phyloP scores from a whole-genome alignment of 2,329 filamentous ascomycete genomes.

The Plenodomus biglobosus region DNA sequence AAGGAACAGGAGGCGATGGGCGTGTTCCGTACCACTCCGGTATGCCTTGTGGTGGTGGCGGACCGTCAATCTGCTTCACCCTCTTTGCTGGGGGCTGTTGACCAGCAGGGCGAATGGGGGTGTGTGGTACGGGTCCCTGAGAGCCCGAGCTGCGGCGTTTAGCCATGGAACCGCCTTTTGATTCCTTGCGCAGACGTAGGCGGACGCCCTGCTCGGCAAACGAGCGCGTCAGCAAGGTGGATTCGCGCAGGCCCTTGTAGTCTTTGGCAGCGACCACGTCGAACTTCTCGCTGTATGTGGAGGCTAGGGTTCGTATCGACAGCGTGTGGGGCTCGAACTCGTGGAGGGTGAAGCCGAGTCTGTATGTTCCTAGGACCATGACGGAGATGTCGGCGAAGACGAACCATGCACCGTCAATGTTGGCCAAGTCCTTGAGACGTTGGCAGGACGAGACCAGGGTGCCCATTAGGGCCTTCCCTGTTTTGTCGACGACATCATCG shows the following conservation, averaged over 20 bases:
- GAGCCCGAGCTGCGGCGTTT: background rate
- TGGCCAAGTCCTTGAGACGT: slow-evolving; percentile 75
- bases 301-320: slow-evolving; percentile 48
- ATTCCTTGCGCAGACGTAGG: slow-evolving; percentile 79
- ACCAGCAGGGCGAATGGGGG: background rate
- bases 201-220: slow-evolving; percentile 88
- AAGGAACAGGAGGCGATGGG: too few relatives aligned
- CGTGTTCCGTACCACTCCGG: too few relatives aligned
- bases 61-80: too few relatives aligned
- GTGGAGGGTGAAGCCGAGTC: slow-evolving; percentile 76
- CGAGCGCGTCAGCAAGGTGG: slow-evolving; percentile 75
- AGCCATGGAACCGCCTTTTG: slow-evolving; percentile 48
- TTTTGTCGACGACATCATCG: slow-evolving; percentile 50
- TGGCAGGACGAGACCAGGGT: slow-evolving; percentile 80
- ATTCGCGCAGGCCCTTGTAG: slow-evolving; percentile 79
- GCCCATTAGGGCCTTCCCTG: slow-evolving; percentile 61
- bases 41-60: too few relatives aligned
- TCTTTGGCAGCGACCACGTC: slow-evolving; percentile 64
- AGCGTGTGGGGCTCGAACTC: slow-evolving; percentile 40
- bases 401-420: slow-evolving; percentile 80
- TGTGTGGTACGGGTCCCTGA: background rate
- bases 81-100: background rate
- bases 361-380: slow-evolving; percentile 70
- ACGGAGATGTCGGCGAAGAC: slow-evolving; percentile 89
- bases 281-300: slow-evolving; percentile 67